These are phyloP conservation scores for Dichomitus squalens DNA, from an alignment of 1,284 basidiomycete genomes.

Conservation along the genomic window DNA sequence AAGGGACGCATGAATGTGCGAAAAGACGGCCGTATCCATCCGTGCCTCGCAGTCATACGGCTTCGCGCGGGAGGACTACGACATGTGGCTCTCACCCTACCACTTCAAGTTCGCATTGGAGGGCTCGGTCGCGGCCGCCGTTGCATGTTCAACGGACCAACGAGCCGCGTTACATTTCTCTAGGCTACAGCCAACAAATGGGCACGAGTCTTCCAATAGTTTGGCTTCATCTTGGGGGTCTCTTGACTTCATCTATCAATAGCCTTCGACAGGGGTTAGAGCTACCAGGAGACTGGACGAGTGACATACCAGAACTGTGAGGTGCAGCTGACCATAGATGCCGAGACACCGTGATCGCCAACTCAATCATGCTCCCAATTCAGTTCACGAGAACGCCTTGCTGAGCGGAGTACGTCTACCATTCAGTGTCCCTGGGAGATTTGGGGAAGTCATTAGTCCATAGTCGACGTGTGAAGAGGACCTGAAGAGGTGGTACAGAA, in stretches of 20 bases:
- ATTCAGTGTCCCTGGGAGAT: background rate
- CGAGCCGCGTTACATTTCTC: too few species aligned
- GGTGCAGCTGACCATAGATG: conserved; percentile 19
- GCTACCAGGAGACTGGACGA: conserved; percentile 4
- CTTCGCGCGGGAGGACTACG: conserved; percentile 9
- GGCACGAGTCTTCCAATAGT: background rate
- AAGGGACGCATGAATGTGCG: conserved; percentile 18
- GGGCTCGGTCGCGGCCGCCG: background rate
- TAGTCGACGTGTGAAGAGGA: background rate
- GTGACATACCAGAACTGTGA: conserved; percentile 6
- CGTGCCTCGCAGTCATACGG: conserved; percentile 14
- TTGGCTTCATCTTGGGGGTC: background rate
- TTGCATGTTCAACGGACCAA: too few species aligned
- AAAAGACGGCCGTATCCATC: conserved; percentile 15
- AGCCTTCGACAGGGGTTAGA: conserved; percentile 6
- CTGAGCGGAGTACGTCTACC: background rate
- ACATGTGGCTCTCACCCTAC: conserved; percentile 1
- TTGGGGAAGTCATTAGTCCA: background rate
- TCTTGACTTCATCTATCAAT: conserved; percentile 11
- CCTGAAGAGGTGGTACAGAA: background rate
- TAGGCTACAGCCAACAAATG: too few species aligned
- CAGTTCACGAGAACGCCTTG: conserved; percentile 4
- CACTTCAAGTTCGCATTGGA: background rate
- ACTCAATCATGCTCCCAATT: conserved; percentile 12
- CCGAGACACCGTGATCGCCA: conserved; percentile 4